Evolutionary conservation across 345 rosid genomes (phyloP).

Genomic region (Eucalyptus sp.): DNA sequence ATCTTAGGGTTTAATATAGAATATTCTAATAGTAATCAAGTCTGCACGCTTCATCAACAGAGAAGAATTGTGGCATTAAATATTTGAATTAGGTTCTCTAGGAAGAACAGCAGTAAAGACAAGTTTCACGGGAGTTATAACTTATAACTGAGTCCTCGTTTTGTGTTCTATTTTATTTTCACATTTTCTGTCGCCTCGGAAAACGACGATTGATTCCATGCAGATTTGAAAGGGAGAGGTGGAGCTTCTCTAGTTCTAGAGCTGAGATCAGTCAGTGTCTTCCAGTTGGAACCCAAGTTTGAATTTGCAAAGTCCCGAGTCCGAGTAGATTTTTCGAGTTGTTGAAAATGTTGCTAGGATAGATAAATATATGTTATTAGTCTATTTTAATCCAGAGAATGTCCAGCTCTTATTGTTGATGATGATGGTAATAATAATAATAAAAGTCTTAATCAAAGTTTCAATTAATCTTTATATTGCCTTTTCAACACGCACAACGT

Average conservation of each 20-base stretch:
- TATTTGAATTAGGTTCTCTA: background rate
- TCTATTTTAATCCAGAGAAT: background rate
- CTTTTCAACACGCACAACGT: background rate
- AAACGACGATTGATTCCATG: background rate
- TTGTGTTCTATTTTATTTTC: background rate
- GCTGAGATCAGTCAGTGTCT: background rate
- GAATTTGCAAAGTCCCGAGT: background rate
- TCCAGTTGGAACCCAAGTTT: background rate
- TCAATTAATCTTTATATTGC: background rate
- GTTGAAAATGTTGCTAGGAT: background rate
- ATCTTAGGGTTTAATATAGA: background rate
- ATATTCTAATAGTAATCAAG: background rate
- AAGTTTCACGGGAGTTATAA: background rate
- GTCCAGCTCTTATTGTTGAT: background rate
- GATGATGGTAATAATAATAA: background rate
- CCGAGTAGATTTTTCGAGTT: background rate
- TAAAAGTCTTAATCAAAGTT: background rate
- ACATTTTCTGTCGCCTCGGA: background rate
- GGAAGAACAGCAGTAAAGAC: background rate
- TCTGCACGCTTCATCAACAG: background rate
- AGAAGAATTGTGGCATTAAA: background rate
- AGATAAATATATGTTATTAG: background rate
- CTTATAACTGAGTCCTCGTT: background rate
- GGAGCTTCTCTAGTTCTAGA: background rate
- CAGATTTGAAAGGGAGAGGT: background rate